A percentile compares a stretch with the other conserved stretches of the same genome.
These are phyloP conservation scores for Hemisphaericaspora lyxosophila DNA, from an alignment of 1,139 yeast species.

Conservation along the genomic window DNA sequence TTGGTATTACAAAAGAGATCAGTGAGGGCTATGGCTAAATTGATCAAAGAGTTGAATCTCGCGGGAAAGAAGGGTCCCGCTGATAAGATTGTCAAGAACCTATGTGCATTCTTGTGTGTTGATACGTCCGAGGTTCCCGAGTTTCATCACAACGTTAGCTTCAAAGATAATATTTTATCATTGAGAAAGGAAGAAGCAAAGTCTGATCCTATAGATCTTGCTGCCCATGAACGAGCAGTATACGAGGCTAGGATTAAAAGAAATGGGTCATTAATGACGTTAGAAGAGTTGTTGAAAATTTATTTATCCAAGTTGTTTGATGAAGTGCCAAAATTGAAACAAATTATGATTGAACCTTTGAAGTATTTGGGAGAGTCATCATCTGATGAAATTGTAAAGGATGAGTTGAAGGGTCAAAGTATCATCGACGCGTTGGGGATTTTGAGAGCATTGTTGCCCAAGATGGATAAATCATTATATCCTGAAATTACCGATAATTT, in stretches of 20 bases:
- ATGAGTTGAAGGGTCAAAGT: constrained; percentile 66
- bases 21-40: constrained; percentile 64
- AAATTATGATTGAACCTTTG: constrained; percentile 69
- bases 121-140: constrained; percentile 97
- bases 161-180: constrained; percentile 64
- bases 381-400: constrained; percentile 39
- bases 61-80: constrained; percentile 70
- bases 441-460: constrained; percentile 70
- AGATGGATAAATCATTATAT: constrained; percentile 51
- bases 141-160: constrained; percentile 64
- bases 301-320: constrained; percentile 59
- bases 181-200: constrained; percentile 77
- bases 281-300: constrained; percentile 52
- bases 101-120: constrained; percentile 91
- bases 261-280: constrained; percentile 74
- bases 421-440: constrained; percentile 87
- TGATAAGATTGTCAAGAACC: constrained; percentile 83
- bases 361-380: constrained; percentile 24
- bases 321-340: constrained; percentile 66
- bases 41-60: constrained; percentile 58
- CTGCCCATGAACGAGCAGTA: constrained; percentile 61
- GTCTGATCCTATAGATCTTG: constrained; percentile 65
- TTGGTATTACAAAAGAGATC: constrained; percentile 67
- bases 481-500: constrained; percentile 47
- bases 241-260: constrained; percentile 79